A percentile compares a stretch with the other conserved stretches of the same genome.
These are phyloP conservation scores for Xylaria palmicola DNA, from an alignment of 495 filamentous ascomycete species.

Conservation along the genomic window DNA sequence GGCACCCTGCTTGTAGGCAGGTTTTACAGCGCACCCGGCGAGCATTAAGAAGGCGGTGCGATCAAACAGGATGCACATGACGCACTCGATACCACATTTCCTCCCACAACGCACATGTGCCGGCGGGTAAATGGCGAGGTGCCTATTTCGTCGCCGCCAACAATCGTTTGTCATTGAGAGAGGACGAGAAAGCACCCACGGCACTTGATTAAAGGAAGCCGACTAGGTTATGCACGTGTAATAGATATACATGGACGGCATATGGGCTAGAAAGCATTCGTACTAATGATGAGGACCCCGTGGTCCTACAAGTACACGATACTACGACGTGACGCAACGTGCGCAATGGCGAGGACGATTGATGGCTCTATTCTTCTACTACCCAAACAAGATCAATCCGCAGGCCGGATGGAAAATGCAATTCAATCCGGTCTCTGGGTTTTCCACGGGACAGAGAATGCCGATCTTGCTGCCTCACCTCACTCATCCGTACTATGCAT, in stretches of 20 bases:
- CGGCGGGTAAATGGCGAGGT: not conserved
- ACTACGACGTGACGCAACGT: not conserved
- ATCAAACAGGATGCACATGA: not conserved
- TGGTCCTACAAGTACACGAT: too few species aligned
- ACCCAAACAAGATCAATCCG: too few species aligned
- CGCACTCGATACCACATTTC: not conserved
- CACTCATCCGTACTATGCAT: too few species aligned
- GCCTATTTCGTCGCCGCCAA: not conserved
- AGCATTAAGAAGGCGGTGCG: not conserved
- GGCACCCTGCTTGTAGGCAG: constrained; percentile 81
- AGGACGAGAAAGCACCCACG: not conserved
- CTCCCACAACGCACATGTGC: not conserved
- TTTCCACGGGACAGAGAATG: too few species aligned
- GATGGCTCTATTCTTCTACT: too few species aligned
- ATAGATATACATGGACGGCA: not conserved
- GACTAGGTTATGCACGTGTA: not conserved
- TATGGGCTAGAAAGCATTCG: not conserved
- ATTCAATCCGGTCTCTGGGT: too few species aligned
- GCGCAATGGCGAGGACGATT: too few species aligned
- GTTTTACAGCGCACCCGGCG: constrained; percentile 40
- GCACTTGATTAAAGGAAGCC: not conserved
- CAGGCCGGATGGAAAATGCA: too few species aligned
- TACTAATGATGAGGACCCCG: too few species aligned
- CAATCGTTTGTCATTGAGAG: not conserved
- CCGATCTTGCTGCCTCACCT: too few species aligned